Evolutionary conservation across 371 early-diverging fungal species (phyloP).

Genomic region (Gilbertella persicaria): DNA sequence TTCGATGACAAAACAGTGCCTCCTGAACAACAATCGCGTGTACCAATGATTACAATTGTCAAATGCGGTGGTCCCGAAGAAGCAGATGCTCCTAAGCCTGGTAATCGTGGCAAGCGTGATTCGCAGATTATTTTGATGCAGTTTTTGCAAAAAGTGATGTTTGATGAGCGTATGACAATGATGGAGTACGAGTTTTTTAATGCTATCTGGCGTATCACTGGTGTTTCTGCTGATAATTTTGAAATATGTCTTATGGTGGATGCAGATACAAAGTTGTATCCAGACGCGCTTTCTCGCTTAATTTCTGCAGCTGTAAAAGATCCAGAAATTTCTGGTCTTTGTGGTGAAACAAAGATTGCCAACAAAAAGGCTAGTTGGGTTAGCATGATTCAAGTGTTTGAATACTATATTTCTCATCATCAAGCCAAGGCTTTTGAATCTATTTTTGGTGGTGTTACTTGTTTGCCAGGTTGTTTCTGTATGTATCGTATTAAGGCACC

Average conservation of each 20-base stretch:
- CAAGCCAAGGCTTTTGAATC: conserved; percentile 93
- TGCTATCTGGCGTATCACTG: conserved; percentile 81
- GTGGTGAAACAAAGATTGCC: conserved; percentile 90
- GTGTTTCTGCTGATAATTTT: conserved; percentile 83
- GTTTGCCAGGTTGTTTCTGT: conserved; percentile 97
- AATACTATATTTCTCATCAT: conserved; percentile 92
- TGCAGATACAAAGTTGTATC: conserved; percentile 92
- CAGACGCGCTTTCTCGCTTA: conserved; percentile 76
- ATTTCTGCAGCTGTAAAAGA: conserved; percentile 71
- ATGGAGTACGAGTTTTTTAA: conserved; percentile 95
- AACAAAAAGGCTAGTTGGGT: conserved; percentile 86
- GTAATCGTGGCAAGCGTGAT: conserved; percentile 99
- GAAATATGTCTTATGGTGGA: conserved; percentile 96
- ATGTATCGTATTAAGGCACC: conserved; percentile 92
- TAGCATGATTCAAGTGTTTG: conserved; percentile 81
- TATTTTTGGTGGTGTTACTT: conserved; percentile 95
- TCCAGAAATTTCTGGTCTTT: conserved; percentile 76
- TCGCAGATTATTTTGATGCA: conserved; percentile 98
- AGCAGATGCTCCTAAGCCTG: conserved; percentile 69
- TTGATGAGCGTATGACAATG: conserved; percentile 94
- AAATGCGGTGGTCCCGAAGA: conserved; percentile 92
- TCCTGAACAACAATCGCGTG: conserved; percentile 52
- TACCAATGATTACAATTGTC: conserved; percentile 89
- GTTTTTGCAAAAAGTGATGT: conserved; percentile 94
- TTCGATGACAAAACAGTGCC: conserved; percentile 60